Evolutionary conservation across 2,329 filamentous ascomycete genomes (phyloP).

Genomic region (Aspergillus sp.): DNA sequence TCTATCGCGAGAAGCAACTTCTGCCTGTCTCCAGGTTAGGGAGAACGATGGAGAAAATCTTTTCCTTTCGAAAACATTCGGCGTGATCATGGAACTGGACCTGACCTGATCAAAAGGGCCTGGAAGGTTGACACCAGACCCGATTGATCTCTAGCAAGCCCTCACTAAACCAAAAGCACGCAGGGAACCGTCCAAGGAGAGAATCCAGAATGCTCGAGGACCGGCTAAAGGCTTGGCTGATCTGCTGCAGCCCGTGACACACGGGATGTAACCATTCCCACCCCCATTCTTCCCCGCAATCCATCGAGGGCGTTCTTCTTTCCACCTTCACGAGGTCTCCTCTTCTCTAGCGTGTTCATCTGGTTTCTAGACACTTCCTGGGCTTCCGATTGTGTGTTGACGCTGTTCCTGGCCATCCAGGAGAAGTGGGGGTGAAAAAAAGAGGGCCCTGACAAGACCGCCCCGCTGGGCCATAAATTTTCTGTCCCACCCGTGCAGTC

Average conservation of each 20-base stretch:
- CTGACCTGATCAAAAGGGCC: no score
- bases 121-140: no score
- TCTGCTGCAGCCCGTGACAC: conserved; percentile 1
- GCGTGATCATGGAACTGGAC: no score
- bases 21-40: no score
- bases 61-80: no score
- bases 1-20: no score
- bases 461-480: conserved; percentile 4
- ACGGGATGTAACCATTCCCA: background rate
- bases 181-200: no score
- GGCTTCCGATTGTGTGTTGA: background rate
- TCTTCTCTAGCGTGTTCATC: background rate
- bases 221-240: conserved; percentile 8
- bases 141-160: no score
- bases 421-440: background rate
- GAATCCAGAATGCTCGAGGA: background rate
- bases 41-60: no score
- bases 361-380: background rate
- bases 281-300: conserved; percentile 7
- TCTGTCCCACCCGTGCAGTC: background rate
- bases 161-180: no score
- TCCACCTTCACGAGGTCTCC: background rate
- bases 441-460: background rate
- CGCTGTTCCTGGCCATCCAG: background rate
- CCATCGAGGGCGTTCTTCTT: background rate